Base-by-base conservation (phyloP, 495 filamentous ascomycete genomes). In the Thozetella sp. region DNA sequence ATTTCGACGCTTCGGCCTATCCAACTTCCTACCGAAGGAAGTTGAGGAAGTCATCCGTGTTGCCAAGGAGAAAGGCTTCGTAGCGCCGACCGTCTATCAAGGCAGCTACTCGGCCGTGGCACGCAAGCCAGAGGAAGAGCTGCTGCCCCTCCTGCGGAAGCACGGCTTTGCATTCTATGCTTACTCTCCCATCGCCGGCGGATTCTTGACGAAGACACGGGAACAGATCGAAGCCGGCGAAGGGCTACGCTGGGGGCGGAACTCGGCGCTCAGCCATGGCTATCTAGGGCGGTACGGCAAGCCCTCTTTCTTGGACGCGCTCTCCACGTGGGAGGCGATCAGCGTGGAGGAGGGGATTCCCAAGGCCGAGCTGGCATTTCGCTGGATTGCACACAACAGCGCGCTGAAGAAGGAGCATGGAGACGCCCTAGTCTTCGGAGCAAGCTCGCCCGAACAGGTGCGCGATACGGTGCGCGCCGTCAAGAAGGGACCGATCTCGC, bases 91-190 rank as follows among this genome's bases (percentile, higher is more conserved):
- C 4, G 86, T 88, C 23, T 89, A 83, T 70, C 84, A 89, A 61
- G 85, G 81, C 22, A 80, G 87, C 63, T 89, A 90, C 66, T 84
- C 87, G 68, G 80, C 86, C 11, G 80, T 89, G 9, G 82, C 80
- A 25, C 79, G 83, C 13, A 58, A 67, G 15, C 67, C 80, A 9
- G 82, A 86, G 57, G 63, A 63, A 10, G 61, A 61, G 25, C 69
- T 83, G 2, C 67, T 84, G 17, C 81, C 43, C 11, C 10, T 48
- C 81, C 74, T 85, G 0, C 78, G 74, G 57, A 74, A 81, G 55
- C 72, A 80, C 48, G 60, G 66, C 15, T 79, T 84, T 24, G 25
- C 69, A 6, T 80, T 80, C 56, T 73, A 80, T 54, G 80, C 78
- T 2, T 85, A 79, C 64, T 75, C 72, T 4, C 80, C 81, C 54